Conservation (phyloP, 768 basidiomycete genomes). For the Pleurotus salmoneostramineus region DNA sequence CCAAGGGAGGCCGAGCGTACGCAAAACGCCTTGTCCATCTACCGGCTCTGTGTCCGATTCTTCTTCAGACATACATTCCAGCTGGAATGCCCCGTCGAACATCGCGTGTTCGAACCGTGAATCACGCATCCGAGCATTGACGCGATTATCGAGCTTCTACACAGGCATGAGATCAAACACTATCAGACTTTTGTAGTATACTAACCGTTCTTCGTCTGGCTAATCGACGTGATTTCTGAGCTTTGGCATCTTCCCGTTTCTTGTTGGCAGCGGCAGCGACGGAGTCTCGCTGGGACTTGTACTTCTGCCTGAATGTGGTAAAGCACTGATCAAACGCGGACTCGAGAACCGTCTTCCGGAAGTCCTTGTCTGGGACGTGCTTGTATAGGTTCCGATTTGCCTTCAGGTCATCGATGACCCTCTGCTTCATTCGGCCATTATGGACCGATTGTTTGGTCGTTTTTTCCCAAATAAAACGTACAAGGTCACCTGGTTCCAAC, state of each 20-base stretch:
- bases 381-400: conserved; percentile 53
- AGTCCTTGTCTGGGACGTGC: conserved; percentile 63
- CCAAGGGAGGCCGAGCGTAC: conserved; percentile 61
- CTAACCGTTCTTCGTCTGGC: conserved; percentile 54
- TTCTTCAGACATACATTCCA: conserved; percentile 80
- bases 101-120: conserved; percentile 52
- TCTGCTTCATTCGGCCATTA: conserved; percentile 67
- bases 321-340: conserved; percentile 68
- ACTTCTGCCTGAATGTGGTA: conserved; percentile 66
- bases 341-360: conserved; percentile 57
- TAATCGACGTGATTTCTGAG: conserved; percentile 55
- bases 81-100: conserved; percentile 68
- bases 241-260: conserved; percentile 57
- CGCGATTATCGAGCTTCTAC: conserved; percentile 69
- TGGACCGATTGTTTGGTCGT: conserved; percentile 73
- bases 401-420: conserved; percentile 57
- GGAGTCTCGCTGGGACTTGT: conserved; percentile 52
- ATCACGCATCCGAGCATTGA: conserved; percentile 52
- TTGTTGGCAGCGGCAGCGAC: conserved; percentile 37
- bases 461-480: conserved; percentile 80
- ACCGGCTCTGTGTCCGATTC: conserved; percentile 56
- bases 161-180: conserved; percentile 7
- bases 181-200: conserved; percentile 27
- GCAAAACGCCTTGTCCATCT: conserved; percentile 33
- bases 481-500: conserved; percentile 43